Evolutionary conservation across 192 early-diverging fungal species (phyloP).

Genomic region (Mortierella antarctica): DNA sequence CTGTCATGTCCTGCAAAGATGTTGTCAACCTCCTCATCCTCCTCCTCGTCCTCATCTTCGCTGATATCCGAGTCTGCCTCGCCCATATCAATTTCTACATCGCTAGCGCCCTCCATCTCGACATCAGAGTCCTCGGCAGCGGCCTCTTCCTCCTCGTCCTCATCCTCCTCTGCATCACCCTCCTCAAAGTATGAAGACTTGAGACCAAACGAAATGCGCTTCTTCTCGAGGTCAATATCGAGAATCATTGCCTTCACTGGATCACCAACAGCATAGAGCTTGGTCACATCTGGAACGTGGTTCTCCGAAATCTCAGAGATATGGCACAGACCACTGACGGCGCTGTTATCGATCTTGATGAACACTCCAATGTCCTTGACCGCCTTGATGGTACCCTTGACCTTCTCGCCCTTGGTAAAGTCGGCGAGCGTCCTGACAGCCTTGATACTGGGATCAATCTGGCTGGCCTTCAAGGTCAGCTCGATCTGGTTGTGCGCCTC

Average conservation of each 20-base stretch:
- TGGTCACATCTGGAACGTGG: constrained; percentile 72
- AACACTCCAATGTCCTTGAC: constrained; percentile 85
- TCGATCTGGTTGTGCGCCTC: constrained; percentile 37
- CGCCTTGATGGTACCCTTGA: constrained; percentile 80
- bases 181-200: constrained; percentile 88
- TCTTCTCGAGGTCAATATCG: constrained; percentile 75
- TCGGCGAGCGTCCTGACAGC: constrained; percentile 68
- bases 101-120: constrained; percentile 54
- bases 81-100: constrained; percentile 50
- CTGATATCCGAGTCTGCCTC: constrained; percentile 46
- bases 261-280: constrained; percentile 86
- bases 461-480: constrained; percentile 56
- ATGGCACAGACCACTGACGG: constrained; percentile 87
- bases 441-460: constrained; percentile 81
- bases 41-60: constrained; percentile 38
- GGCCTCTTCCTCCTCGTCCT: constrained; percentile 35
- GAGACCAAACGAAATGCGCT: constrained; percentile 79
- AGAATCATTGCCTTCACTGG: constrained; percentile 84
- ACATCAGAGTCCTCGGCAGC: constrained; percentile 23
- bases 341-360: constrained; percentile 80
- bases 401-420: constrained; percentile 76
- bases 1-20: constrained; percentile 45
- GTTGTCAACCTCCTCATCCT: constrained; percentile 22
- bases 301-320: constrained; percentile 86
- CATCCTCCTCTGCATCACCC: constrained; percentile 57